Evolutionary conservation across 257 asterid genomes (phyloP).

Genomic region (Fraxinus pennsylvanica): DNA sequence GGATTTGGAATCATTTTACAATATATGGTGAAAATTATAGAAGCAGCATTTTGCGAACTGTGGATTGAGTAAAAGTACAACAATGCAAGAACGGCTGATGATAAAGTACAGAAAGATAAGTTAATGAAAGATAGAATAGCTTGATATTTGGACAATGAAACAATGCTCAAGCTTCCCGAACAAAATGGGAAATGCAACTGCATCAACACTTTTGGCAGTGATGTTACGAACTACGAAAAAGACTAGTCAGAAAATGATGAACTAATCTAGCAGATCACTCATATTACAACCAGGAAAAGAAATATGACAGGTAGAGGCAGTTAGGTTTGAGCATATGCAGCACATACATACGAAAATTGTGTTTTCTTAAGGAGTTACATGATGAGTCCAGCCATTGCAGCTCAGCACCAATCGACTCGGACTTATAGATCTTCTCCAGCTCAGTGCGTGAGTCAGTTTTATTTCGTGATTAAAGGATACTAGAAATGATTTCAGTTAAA

Average conservation of each 20-base stretch:
- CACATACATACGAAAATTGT: background rate
- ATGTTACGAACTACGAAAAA: background rate
- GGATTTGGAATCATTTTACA: too few relatives aligned
- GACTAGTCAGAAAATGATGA: background rate
- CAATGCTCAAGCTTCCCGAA: constrained; percentile 5
- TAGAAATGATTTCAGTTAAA: constrained; percentile 8
- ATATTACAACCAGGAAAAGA: background rate
- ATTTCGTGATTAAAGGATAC: background rate
- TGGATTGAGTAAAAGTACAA: background rate
- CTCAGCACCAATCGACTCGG: too few relatives aligned
- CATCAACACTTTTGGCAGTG: background rate
- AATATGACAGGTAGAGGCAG: background rate
- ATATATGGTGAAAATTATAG: background rate
- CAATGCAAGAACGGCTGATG: background rate
- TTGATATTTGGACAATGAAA: background rate
- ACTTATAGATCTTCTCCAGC: too few relatives aligned
- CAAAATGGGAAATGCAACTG: background rate
- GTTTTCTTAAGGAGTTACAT: background rate
- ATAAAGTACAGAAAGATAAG: background rate
- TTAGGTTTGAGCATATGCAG: constrained; percentile 1
- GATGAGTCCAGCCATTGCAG: too few relatives aligned
- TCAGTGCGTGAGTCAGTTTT: too few relatives aligned
- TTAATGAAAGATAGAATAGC: background rate
- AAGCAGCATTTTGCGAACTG: background rate
- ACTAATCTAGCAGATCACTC: background rate